Conservation (phyloP, 192 early-diverging fungal genomes). For the Umbelopsis vinacea region DNA sequence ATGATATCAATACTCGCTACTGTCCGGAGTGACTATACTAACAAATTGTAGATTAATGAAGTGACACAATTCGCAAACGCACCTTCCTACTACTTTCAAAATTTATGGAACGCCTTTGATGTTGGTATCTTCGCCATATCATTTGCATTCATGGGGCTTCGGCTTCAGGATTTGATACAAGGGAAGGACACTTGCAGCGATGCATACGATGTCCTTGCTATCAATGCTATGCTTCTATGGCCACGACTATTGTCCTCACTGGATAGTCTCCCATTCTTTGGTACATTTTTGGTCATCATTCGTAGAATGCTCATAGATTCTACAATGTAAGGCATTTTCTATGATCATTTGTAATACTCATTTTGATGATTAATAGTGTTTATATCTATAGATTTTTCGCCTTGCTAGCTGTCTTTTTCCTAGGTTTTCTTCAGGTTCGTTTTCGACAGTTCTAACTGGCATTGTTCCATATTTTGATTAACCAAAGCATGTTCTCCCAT, state of each 20-base stretch:
- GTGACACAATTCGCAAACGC: constrained; percentile 42
- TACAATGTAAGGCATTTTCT: constrained; percentile 25
- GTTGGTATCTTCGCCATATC: constrained; percentile 39
- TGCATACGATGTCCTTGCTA: constrained; percentile 10
- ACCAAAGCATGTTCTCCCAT: neutral
- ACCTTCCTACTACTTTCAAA: constrained; percentile 47
- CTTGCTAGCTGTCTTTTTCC: constrained; percentile 43
- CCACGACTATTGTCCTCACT: constrained; percentile 46
- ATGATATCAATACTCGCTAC: neutral
- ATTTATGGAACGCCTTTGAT: constrained; percentile 50
- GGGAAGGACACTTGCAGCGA: neutral
- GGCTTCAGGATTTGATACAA: constrained; percentile 16
- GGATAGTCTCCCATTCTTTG: constrained; percentile 47
- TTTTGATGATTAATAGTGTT: neutral
- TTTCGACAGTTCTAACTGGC: neutral
- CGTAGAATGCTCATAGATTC: constrained; percentile 48
- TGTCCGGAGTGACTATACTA: no score
- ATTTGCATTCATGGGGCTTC: constrained; percentile 42
- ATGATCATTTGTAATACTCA: no score
- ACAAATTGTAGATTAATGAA: constrained; percentile 41
- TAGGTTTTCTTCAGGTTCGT: constrained; percentile 47
- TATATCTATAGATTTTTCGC: constrained; percentile 33
- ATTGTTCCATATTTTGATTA: neutral
- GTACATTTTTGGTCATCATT: constrained; percentile 48
- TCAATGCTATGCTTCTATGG: constrained; percentile 43